Base-by-base conservation (phyloP, 495 filamentous ascomycete genomes). In the Cenococcum geophilum region DNA sequence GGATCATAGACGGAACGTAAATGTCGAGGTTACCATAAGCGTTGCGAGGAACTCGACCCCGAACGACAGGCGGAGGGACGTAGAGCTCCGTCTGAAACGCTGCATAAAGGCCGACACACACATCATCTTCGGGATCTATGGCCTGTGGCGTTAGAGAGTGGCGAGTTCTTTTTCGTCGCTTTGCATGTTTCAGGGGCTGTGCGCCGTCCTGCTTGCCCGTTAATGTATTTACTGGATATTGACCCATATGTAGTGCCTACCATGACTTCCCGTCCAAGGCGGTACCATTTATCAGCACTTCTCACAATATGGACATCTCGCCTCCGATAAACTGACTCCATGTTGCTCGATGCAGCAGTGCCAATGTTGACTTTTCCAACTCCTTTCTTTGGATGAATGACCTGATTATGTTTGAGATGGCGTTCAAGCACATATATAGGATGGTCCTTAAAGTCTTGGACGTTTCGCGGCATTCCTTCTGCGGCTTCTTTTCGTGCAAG, bases 1-100 rank as follows among this genome's bases (percentile, higher is more conserved):
- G 93, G 8, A 97, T 77, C 93, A 99, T 99, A 62, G 83, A 90
- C 0, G 92, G 87, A 10, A 93, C 89, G 70, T 92, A 97, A 23
- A 97, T 68, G 70, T 97, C 93, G 45, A 97, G 68, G 65, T 99
- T 99, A 0, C 89, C 89, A 68, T 85, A 99, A 9, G 76, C 79
- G 65, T 99, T 99, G 62, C 86, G 88, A 4, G 92, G 93, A 9
- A 99, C 80, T 16, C 74, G 78, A 5, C 92, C 92, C 50, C 82
- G 71, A 1, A 86, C 74, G 9, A 97, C 86, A 0, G 91, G 85
- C 20, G 89, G 89, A 1, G 92, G 81, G 9, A 79, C 71, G 66
- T 95, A 96, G 0, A 83, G 47, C 11, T 83, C 79, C 0, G 92
- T 97, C 72, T 97, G 92, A 48, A 82, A 83, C 5, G 77, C 67